Base-by-base conservation (phyloP, 2,329 filamentous ascomycete species). In the Talaromyces piceae region DNA sequence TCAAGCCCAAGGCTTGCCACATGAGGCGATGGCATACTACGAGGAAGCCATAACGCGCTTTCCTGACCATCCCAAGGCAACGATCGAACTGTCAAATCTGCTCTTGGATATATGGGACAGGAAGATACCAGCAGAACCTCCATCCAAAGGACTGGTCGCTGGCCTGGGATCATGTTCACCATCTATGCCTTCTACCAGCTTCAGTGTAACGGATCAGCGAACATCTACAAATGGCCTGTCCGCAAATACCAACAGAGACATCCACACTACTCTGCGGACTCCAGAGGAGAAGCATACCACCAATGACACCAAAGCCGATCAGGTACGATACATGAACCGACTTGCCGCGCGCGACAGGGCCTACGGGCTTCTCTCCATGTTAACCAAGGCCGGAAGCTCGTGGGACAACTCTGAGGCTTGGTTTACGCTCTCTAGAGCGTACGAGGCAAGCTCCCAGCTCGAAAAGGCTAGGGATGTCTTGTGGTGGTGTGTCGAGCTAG, bases 401-500 rank as follows among this genome's bases (percentile, higher is more conserved):
- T 98, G 93, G 93, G 91, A 96, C 68, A 81, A 86, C 65, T 84
- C 88, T 0, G 93, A 97, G 65, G 93, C 91, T 4, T 98, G 93
- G 93, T 91, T 89, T 63, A 81, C 86, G 4, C 78, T 98, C 28
- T 88, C 90, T 0, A 78, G 89, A 56, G 90, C 88, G 8, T 88
- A 96, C 63, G 93, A 98, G 68, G 82, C 90, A 64, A 87, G 88
- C 52, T 87, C 86, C 0, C 88, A 95, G 72, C 70, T 82, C 1
- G 87, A 93, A 31, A 95, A 91, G 73, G 87, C 93, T 12, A 94
- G 91, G 72, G 87, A 93, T 59, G 89, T 91, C 43, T 77, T 97
- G 5, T 97, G 93, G 93, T 97, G 91, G 90, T 95, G 91, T 61
- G 87, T 98, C 11, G 90, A 96, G 69, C 76, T 98, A 26, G 93